Evolutionary conservation across 1,139 yeast species (phyloP), one percentile per base, ranked within the genome.

Genomic region (Arxiozyma heterogenica): DNA sequence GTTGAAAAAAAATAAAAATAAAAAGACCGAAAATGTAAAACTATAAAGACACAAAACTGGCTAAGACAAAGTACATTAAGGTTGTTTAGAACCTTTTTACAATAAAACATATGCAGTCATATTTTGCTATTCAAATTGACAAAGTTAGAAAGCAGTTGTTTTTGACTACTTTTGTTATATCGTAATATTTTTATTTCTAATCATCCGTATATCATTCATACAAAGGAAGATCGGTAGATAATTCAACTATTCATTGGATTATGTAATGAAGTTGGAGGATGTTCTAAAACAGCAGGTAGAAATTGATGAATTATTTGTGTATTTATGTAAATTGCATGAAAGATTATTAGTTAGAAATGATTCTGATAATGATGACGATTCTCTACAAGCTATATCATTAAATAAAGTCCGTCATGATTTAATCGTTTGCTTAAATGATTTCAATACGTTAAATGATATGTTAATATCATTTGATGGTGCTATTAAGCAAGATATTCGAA

Each of bases 391-490:
- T 21, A 9, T 46, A 18, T 46, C 49, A 25, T 46, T 64, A 34
- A 60, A 59, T 30, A 58, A 52, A 17, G 55, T 65, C n/a, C 55
- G 71, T 34, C 60, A 54, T 11, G 67, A 66, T 50, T 61, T 67
- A 25, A 54, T 56, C 38, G 57, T 62, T 5, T 64, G 69, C 47
- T 57, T 66, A 22, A 61, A 61, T 46, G 70, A 67, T 51, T 45
- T 66, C 34, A 57, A 59, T 47, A 57, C 49, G 11, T 49, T 67
- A 44, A 65, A 67, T 54, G 58, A 59, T 20, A 53, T 58, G 56
- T 55, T 66, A 20, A 61, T 61, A 2, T 55, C 63, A 1, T 59
- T 56, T 45, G 59, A 64, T 49, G 70, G 71, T 17, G 58, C 61
- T 23, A 57, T 67, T n/a, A 60, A 56, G 43, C 56, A 53, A 21